A percentile compares a stretch with the other conserved stretches of the same genome.
These are phyloP conservation scores for Grosmannia penicillata DNA, from an alignment of 2,329 filamentous ascomycete genomes.

Conservation along the genomic window DNA sequence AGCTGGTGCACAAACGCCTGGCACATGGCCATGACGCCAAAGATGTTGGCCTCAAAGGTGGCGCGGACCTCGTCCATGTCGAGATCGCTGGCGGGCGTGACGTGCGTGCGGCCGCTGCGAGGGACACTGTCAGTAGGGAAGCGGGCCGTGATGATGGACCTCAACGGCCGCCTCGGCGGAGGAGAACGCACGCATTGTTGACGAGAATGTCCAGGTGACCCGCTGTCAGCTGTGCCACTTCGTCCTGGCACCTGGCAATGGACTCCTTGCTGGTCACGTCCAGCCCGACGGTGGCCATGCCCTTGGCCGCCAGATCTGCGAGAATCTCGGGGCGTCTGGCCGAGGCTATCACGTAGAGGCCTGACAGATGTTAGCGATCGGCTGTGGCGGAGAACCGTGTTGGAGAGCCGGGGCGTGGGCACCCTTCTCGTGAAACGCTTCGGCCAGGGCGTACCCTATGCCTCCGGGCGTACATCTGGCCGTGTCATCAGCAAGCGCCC, in stretches of 20 bases:
- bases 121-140: background rate
- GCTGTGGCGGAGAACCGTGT: too few relatives aligned
- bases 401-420: background rate
- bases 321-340: slow-evolving; percentile 35
- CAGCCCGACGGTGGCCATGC: slow-evolving; percentile 33
- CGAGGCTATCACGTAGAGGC: slow-evolving; percentile 40
- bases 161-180: too few relatives aligned
- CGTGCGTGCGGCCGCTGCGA: slow-evolving; percentile 33
- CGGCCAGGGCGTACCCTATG: slow-evolving; percentile 38
- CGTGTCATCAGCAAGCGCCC: background rate
- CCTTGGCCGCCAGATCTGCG: slow-evolving; percentile 25
- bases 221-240: slow-evolving; percentile 31
- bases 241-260: slow-evolving; percentile 30
- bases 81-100: slow-evolving; percentile 35
- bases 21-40: slow-evolving; percentile 40
- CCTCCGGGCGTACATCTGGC: slow-evolving; percentile 41
- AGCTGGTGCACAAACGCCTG: slow-evolving; percentile 34
- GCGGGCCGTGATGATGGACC: too few relatives aligned
- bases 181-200: slow-evolving; percentile 37
- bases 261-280: slow-evolving; percentile 38
- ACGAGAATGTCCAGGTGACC: slow-evolving; percentile 42
- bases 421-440: slow-evolving; percentile 39
- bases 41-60: slow-evolving; percentile 43
- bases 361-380: slow-evolving; percentile 13
- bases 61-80: slow-evolving; percentile 35